Evolutionary conservation across 1,139 yeast species (phyloP), one percentile per base, ranked within the genome.

Genomic region (Geotrichum reessii): DNA sequence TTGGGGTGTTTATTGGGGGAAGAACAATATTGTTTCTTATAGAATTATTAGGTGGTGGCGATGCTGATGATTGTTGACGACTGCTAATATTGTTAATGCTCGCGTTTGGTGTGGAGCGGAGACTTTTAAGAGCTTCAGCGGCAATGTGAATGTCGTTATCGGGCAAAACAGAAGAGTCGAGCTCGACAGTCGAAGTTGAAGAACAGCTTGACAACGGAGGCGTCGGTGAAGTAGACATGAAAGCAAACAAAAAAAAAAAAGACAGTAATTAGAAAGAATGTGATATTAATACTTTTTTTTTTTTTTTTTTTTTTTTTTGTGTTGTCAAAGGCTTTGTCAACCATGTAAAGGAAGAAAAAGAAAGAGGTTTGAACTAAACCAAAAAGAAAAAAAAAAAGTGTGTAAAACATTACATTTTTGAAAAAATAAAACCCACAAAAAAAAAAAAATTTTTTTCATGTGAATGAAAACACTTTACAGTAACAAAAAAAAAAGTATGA

Each of bases 51-150:
- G 48, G 25, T 9, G 56, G 19, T 3, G 56, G 44, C 8, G 49
- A 52, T 11, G 14, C 22, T 8, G 56, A 47, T 53, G 50, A 14
- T 25, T 46, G 47, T 37, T 27, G 56, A 6, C n/a, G 31, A 21
- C 19, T 37, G 21, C 17, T 37, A 17, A 37, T n/a, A n/a, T n/a
- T 46, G 37, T 28, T 31, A 19, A 19, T 33, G 31, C 22, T 31
- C 6, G 54, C 12, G 24, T 25, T 9, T 17, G 55, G 53, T 5
- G 52, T 17, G 9, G 57, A 37, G 22, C 62, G 53, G 27, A 60
- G 50, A 52, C 60, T 58, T 27, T 60, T 57, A 8, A 60, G 55
- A 12, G 62, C 62, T 47, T 60, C 62, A 33, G 62, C 62, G 14
- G 62, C 62, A 7, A 58, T 48, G 25, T 55, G 60, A 21, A 58